Evolutionary conservation across 768 basidiomycete species (phyloP), one percentile per base, ranked within the genome.

Genomic region (Clitopilus passeckerianus): DNA sequence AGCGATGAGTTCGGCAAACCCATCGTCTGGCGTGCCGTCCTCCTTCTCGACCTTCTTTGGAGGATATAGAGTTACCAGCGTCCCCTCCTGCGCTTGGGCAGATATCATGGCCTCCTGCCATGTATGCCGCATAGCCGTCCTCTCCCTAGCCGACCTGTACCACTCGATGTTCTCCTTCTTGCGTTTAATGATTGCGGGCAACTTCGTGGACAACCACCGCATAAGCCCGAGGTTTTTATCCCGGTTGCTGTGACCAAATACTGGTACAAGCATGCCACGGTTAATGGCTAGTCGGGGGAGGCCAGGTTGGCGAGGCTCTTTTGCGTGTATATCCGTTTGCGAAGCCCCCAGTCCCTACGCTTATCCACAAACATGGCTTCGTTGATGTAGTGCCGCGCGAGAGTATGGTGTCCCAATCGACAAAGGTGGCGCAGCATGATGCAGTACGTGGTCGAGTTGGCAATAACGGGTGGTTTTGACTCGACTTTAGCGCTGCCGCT

Each of bases 381-480:
- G 24, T 80, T 65, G 57, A 86, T 68, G 70, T 90, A 89, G 71
- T 92, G 88, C 43, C 88, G 84, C 15, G 84, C 81, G 61, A 91
- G 72, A 15, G 77, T 72, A 5, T 75, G 67, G 65, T 89, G 76
- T 15, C 77, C 72, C 10, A 74, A 72, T 55, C 66, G 72, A 54
- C 82, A 79, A 16, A 89, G 57, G 66, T 89, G 77, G 63, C 83
- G 82, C 9, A 92, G 72, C 55, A 92, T 77, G 58, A 81, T 75
- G 59, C 75, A 76, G 71, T 85, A 90, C 14, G 87, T 86, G 0
- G 83, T 86, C 18, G 87, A 84, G 64, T 90, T 91, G 24, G 89
- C 54, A 7, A 85, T 85, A 61, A 66, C 66, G 24, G 77, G 75
- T 20, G 76, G 72, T 3, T 77, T 76, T 44, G 78, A 74, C 7